phyloP scores from a whole-genome alignment of 1,284 basidiomycete species.

The Pyrrhoderma noxium region DNA sequence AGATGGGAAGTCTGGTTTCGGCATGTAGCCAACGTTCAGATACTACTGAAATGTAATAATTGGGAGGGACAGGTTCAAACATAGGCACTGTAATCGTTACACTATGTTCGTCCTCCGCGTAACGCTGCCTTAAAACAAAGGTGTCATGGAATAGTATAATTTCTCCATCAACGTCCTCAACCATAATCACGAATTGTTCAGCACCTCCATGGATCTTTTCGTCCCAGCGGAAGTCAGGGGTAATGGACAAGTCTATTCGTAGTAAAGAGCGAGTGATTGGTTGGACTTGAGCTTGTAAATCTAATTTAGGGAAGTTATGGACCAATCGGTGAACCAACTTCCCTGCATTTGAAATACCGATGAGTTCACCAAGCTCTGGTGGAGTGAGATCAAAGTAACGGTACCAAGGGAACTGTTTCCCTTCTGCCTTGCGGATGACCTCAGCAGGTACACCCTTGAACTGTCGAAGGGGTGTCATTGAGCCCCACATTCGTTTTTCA shows the following conservation, averaged over 20 bases:
- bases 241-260: slow-evolving; percentile 84
- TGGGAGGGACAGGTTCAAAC: slow-evolving; percentile 95
- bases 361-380: slow-evolving; percentile 87
- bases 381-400: slow-evolving; percentile 35
- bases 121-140: slow-evolving; percentile 87
- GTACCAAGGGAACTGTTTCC: slow-evolving; percentile 75
- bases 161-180: slow-evolving; percentile 97
- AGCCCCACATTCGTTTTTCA: slow-evolving; percentile 91
- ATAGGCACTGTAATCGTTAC: slow-evolving; percentile 93
- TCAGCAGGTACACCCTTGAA: slow-evolving; percentile 88
- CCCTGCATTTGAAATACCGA: slow-evolving; percentile 90
- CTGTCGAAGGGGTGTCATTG: slow-evolving; percentile 95
- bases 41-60: slow-evolving; percentile 94
- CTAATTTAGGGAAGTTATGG: slow-evolving; percentile 93
- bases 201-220: slow-evolving; percentile 86
- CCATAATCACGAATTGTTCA: slow-evolving; percentile 88
- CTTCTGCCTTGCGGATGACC: slow-evolving; percentile 88
- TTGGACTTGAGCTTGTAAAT: slow-evolving; percentile 89
- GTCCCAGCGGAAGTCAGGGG: slow-evolving; percentile 97
- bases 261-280: slow-evolving; percentile 88
- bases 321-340: slow-evolving; percentile 91
- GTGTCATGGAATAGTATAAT: slow-evolving; percentile 91
- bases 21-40: slow-evolving; percentile 96
- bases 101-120: slow-evolving; percentile 89
- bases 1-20: slow-evolving; percentile 91